Evolutionary conservation across 768 basidiomycete genomes (phyloP).

Genomic region (Clavaria fumosa): DNA sequence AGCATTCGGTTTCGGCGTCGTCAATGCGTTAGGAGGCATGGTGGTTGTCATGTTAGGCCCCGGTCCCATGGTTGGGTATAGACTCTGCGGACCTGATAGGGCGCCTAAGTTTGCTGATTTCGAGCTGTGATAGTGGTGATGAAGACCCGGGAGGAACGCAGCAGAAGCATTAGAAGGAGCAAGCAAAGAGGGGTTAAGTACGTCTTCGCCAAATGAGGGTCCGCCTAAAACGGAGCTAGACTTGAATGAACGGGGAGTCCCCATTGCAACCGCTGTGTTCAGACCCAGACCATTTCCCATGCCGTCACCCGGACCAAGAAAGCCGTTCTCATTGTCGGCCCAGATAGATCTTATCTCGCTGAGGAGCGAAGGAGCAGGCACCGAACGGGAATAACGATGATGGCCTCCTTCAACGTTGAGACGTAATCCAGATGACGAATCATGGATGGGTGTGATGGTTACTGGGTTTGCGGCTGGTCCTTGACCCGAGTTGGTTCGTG

Average conservation of each 20-base stretch:
- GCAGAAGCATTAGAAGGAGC: constrained; percentile 66
- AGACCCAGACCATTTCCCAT: constrained; percentile 10
- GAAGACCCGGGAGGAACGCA: constrained; percentile 63
- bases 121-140: constrained; percentile 44
- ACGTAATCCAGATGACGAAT: constrained; percentile 5
- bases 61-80: not conserved
- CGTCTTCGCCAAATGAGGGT: constrained; percentile 4
- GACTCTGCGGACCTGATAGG: not conserved
- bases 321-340: constrained; percentile 34
- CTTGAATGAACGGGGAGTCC: constrained; percentile 16
- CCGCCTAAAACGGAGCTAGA: constrained; percentile 12
- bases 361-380: constrained; percentile 61
- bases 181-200: constrained; percentile 11
- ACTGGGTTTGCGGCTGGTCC: constrained; percentile 8
- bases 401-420: constrained; percentile 13
- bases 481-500: constrained; percentile 47
- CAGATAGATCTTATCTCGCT: constrained; percentile 72
- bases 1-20: not conserved
- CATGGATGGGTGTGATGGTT: constrained; percentile 5
- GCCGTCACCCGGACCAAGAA: constrained; percentile 20
- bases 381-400: constrained; percentile 72
- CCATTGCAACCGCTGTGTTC: constrained; percentile 16
- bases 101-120: constrained; percentile 17
- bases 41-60: not conserved
- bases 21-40: constrained; percentile 2